Conservation (phyloP, 2,329 filamentous ascomycete genomes). For the Dothistroma septosporum region DNA sequence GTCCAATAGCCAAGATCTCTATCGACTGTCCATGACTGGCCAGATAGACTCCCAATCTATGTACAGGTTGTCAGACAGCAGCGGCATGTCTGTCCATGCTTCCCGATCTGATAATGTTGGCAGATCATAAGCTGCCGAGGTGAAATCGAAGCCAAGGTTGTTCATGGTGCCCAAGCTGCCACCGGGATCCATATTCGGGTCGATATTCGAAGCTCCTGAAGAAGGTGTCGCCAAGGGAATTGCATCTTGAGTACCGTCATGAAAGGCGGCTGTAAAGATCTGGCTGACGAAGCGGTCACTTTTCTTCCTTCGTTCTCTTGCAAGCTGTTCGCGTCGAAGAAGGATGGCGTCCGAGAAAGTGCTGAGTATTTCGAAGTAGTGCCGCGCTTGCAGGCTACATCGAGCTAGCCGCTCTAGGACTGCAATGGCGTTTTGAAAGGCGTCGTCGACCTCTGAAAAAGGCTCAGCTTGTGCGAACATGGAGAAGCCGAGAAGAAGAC, state of each 20-base stretch:
- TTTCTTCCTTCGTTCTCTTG: constrained; percentile 19
- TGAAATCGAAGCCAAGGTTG: constrained; percentile 5
- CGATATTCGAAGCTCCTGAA: constrained; percentile 3
- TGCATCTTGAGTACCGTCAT: constrained; percentile 3
- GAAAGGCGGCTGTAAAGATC: constrained; percentile 22
- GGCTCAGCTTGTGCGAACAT: constrained; percentile 50
- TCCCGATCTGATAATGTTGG: neutral
- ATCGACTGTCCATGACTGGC: constrained; percentile 8
- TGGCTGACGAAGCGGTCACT: constrained; percentile 21
- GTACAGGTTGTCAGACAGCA: constrained; percentile 16
- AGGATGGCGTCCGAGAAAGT: constrained; percentile 23
- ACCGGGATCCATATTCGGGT: neutral
- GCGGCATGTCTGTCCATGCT: constrained; percentile 11
- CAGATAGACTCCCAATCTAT: constrained; percentile 12
- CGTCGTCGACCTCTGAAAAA: constrained; percentile 45
- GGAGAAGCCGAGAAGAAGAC: constrained; percentile 54
- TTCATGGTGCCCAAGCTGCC: neutral
- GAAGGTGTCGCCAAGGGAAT: constrained; percentile 1
- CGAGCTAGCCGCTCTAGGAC: constrained; percentile 48
- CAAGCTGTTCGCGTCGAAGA: constrained; percentile 16
- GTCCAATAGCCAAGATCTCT: neutral
- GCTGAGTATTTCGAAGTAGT: constrained; percentile 55
- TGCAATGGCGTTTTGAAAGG: constrained; percentile 50
- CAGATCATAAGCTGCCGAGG: constrained; percentile 5
- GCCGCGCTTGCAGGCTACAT: constrained; percentile 54